Percentiles rank a stretch among this genome's conserved stretches.
Evolutionary conservation across 176 grass and related monocot genomes (phyloP).

Genomic region (Cymbopogon citratus): DNA sequence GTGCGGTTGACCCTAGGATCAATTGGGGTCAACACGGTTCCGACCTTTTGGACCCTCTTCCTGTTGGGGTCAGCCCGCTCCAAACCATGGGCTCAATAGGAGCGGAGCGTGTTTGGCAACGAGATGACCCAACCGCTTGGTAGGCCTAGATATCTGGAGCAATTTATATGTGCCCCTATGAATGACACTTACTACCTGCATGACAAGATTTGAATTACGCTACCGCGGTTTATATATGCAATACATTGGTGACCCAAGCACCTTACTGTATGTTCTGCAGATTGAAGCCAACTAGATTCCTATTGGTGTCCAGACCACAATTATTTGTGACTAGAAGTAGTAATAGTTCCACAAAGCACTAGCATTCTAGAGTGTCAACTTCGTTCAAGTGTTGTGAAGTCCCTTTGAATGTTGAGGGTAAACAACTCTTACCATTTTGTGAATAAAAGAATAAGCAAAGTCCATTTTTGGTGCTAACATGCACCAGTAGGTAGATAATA

Average conservation of each 20-base stretch:
- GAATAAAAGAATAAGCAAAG: background rate
- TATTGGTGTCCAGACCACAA: background rate
- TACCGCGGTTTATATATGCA: background rate
- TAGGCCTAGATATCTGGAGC: too few species aligned
- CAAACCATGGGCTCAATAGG: background rate
- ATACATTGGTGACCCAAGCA: background rate
- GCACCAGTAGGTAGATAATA: background rate
- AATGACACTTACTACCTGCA: background rate
- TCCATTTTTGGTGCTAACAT: background rate
- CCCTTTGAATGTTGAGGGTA: background rate
- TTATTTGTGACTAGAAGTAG: background rate
- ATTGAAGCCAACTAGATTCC: background rate
- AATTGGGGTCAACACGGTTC: background rate
- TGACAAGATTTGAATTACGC: background rate
- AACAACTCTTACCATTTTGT: background rate
- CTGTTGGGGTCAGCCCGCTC: background rate
- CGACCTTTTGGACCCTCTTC: background rate
- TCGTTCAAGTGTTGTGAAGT: background rate
- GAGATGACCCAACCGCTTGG: too few species aligned
- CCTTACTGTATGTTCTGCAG: background rate
- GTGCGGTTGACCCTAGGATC: background rate
- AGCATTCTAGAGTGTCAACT: background rate
- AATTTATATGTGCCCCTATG: background rate
- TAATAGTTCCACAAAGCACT: background rate
- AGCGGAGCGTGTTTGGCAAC: background rate